Evolutionary conservation across 2,329 filamentous ascomycete species (phyloP), one percentile per base, ranked within the genome.

Genomic region (Fusarium xylarioides): DNA sequence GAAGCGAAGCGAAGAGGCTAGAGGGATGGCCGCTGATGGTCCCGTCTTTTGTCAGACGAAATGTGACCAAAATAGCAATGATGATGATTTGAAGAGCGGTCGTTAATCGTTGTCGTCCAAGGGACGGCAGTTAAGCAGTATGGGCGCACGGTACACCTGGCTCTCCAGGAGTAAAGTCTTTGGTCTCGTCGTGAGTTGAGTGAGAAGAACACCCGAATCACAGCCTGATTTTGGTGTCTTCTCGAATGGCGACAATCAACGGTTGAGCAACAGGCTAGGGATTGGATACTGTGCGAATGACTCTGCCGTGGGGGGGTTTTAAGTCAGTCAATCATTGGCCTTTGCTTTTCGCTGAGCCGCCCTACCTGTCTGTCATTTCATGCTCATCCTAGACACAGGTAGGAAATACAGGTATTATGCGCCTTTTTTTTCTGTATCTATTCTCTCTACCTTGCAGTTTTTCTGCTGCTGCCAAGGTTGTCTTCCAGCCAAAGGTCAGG

Each of bases 301-400:
- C 63, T 76, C 70, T 71, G 59, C 68, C 75, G 62, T 73, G 63
- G 62, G 66, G 66, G 53, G 50, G 23, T 42, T 47, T 53, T 59
- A 50, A 66, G 65, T 76, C 52, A 76, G 74, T 62, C 52, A 76
- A 70, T 52, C 65, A 74, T 61, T 42, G 47, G 42, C 52, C 42
- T 43, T 37, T 59, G 21, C 28, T 60, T 26, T 34, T 54, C 60
- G 28, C 44, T 63, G 26, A 62, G 55, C n/a, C 35, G 32, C 21
- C 67, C 56, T 63, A 32, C 52, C 55, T 69, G 40, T 58, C 55
- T 69, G 40, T 58, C 26, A 52, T 26, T 52, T 57, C 52, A 37
- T 40, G 30, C 54, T 50, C 60, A 44, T 46, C 62, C 58, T 28
- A 14, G 35, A 42, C 28, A 59, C 11, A n/a, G n/a, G 32, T 38